Evolutionary conservation across 495 filamentous ascomycete genomes (phyloP), one percentile per base, ranked within the genome.

Genomic region (Pseudotulostoma volvatum): DNA sequence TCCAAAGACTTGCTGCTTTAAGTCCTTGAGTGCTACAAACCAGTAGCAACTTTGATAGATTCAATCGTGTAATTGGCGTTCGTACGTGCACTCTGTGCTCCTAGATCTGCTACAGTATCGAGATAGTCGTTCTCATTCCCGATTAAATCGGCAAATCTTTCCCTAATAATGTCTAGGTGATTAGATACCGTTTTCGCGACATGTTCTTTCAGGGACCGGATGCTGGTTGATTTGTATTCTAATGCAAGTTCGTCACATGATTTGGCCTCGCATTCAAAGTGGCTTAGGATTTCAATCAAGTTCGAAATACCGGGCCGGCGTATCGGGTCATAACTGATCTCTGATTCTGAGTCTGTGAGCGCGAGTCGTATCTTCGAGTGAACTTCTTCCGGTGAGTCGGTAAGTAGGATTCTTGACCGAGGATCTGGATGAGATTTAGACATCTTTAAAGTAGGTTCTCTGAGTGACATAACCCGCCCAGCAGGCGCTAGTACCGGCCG

Each of bases 381-480:
- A 43, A 96, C 84, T 1, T 61, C 55, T 1, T 67, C 54, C 2
- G 66, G 50, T 1, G 63, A 50, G 42, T 93, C 80, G n/a, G 75
- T 86, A 38, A 97, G 69, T 11, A 88, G 61, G 44, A 97, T 90
- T 18, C 81, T 66, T 9, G 84, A 92, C 14, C 61, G 62, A n/a
- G 63, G 57, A 44, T 80, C 69, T 1, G 56, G 38, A 47, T 84
- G 70, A 2, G 85, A 93, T 57, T 97, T 97, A 34, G 84, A 92
- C 90, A 97, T 97, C 48, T 97, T 97, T 17, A 67, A 50, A 1
- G 45, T 45, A 1, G 90, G 87, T 11, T 83, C 55, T 21, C 68
- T 73, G 20, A 97, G 73, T 11, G 84, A 93, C 87, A 93, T 93
- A 36, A 97, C 67, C 44, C 92, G 71, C 42, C 77, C 83, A 16